Conservation (phyloP, 1,139 yeast species). For the Taphrina confusa region DNA sequence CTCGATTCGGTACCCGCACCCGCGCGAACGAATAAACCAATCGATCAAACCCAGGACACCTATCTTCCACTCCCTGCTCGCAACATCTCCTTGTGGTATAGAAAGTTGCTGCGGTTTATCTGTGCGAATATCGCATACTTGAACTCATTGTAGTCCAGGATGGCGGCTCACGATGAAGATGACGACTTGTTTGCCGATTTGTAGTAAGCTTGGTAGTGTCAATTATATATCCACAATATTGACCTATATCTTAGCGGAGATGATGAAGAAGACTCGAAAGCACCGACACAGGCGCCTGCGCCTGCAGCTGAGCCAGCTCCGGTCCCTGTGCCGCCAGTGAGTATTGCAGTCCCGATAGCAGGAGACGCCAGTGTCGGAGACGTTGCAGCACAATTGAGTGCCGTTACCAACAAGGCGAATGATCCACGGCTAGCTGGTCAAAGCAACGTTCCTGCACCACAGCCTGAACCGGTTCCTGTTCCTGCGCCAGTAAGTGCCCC, state of each 20-base stretch:
- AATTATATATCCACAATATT: not conserved
- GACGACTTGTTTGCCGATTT: conserved; percentile 80
- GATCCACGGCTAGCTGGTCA: conserved; percentile 8
- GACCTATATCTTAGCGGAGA: conserved; percentile 44
- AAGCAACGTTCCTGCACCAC: not conserved
- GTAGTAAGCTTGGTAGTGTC: conserved; percentile 50
- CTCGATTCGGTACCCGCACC: no score
- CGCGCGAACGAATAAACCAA: no score
- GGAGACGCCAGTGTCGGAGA: conserved; percentile 2
- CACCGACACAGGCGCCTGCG: conserved; percentile 24
- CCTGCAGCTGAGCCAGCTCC: conserved; percentile 18
- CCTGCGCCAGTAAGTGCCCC: conserved; percentile 9
- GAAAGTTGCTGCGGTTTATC: no score
- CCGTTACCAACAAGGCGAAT: conserved; percentile 15
- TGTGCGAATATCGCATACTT: no score
- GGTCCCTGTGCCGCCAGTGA: conserved; percentile 16
- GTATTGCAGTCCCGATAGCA: conserved; percentile 7
- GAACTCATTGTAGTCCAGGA: no score
- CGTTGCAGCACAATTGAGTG: conserved; percentile 26
- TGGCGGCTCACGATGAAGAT: conserved; percentile 61
- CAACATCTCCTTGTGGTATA: no score
- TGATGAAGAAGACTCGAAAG: conserved; percentile 42
- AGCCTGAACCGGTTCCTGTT: not conserved
- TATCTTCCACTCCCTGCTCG: no score
- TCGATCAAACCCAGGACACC: no score